Conservation (phyloP, 805 yeast species). For the Candida mattraensis region DNA sequence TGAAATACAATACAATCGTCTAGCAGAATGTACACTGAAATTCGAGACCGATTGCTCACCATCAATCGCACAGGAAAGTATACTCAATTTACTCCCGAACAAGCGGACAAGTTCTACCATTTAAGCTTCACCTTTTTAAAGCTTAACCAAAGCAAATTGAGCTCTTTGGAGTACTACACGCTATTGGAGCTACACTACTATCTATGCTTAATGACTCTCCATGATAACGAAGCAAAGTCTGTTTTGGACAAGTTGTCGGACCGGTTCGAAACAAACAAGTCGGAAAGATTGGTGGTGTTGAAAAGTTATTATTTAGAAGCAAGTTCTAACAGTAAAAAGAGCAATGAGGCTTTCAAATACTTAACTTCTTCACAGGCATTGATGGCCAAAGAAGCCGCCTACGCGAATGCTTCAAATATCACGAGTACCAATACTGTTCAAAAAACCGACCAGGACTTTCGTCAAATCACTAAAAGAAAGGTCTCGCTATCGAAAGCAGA, state of each 20-base stretch:
- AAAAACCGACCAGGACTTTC: slow-evolving; percentile 28
- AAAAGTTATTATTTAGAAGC: slow-evolving; percentile 59
- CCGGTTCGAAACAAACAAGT: slow-evolving; percentile 51
- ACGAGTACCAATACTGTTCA: slow-evolving; percentile 26
- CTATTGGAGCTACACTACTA: slow-evolving; percentile 73
- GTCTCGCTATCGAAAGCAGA: slow-evolving; percentile 24
- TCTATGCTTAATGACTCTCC: slow-evolving; percentile 56
- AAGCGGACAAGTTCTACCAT: slow-evolving; percentile 38
- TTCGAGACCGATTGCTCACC: slow-evolving; percentile 42
- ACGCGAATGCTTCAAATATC: slow-evolving; percentile 23
- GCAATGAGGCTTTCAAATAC: slow-evolving; percentile 36
- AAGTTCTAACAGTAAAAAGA: slow-evolving; percentile 40
- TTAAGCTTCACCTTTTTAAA: slow-evolving; percentile 39
- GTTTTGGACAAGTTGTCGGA: slow-evolving; percentile 66
- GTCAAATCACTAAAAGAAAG: slow-evolving; percentile 20
- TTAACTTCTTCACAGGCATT: slow-evolving; percentile 23
- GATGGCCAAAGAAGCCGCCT: slow-evolving; percentile 18
- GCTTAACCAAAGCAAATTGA: slow-evolving; percentile 25
- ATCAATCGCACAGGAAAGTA: slow-evolving; percentile 54
- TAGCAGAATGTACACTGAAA: slow-evolving; percentile 8
- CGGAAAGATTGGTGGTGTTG: slow-evolving; percentile 57
- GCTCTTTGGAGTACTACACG: slow-evolving; percentile 50
- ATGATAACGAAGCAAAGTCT: slow-evolving; percentile 70
- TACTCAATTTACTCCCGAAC: slow-evolving; percentile 46
- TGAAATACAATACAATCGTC: too few species aligned